phyloP scores from a whole-genome alignment of 176 grass and related monocot species.

The Chrysopogon serrulatus region DNA sequence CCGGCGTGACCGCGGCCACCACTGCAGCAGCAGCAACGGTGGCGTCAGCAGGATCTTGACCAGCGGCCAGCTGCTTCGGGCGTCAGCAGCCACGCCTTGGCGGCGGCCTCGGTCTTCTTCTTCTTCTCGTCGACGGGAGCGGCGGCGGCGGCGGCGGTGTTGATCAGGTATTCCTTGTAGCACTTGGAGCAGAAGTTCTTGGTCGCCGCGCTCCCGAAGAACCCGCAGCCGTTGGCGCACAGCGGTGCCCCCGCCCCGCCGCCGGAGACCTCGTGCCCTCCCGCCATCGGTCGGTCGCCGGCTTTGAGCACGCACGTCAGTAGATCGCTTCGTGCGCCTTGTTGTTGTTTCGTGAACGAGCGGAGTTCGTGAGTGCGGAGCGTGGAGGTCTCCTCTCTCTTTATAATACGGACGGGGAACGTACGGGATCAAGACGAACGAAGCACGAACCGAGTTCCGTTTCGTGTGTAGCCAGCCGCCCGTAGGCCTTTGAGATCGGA shows the following conservation, averaged over 20 bases:
- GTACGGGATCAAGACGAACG: not conserved
- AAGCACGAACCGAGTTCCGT: not conserved
- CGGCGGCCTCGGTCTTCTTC: not conserved
- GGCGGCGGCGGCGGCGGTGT: not conserved
- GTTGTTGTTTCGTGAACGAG: not conserved
- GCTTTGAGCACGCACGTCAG: not conserved
- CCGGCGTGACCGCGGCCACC: not conserved
- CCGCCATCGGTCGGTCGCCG: not conserved
- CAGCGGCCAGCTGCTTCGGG: not conserved
- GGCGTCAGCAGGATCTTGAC: not conserved
- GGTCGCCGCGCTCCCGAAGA: conserved; percentile 37
- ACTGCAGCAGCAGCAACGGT: too few relatives aligned
- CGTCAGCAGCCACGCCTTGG: not conserved
- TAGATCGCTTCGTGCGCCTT: not conserved
- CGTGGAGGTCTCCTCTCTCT: not conserved
- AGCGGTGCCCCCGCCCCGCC: not conserved
- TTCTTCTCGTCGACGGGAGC: not conserved
- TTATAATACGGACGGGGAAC: not conserved
- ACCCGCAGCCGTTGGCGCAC: conserved; percentile 43
- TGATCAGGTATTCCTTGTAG: conserved; percentile 16
- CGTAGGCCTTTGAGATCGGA: too few relatives aligned
- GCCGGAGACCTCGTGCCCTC: not conserved
- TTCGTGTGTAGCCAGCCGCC: too few relatives aligned
- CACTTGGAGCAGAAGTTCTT: conserved; percentile 48
- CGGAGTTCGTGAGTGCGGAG: not conserved